Evolutionary conservation across 2,329 filamentous ascomycete genomes (phyloP).

Genomic region (Fusarium sp.): DNA sequence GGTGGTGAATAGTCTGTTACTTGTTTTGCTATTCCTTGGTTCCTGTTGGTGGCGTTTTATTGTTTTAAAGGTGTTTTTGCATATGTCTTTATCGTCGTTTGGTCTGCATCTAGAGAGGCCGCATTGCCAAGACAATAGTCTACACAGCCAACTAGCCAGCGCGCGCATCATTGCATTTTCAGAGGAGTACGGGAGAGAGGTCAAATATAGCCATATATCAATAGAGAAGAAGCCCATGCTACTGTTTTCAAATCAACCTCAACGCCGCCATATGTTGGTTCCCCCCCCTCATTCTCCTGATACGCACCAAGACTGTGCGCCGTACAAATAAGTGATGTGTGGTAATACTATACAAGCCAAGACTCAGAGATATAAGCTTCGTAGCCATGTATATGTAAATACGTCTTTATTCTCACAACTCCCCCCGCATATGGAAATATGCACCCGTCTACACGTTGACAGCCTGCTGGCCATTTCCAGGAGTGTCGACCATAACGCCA

Average conservation of each 20-base stretch:
- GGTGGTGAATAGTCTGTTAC: conserved; percentile 13
- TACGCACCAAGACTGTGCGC: conserved; percentile 6
- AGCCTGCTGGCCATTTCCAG: conserved; percentile 67
- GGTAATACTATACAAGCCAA: conserved; percentile 27
- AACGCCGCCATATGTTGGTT: conserved; percentile 33
- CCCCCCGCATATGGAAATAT: not conserved
- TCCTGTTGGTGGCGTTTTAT: conserved; percentile 5
- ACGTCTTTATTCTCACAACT: not conserved
- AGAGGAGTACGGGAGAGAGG: conserved; percentile 30
- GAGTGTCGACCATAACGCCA: conserved; percentile 79
- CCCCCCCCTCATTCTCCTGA: conserved; percentile 3
- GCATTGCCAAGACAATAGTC: conserved; percentile 28
- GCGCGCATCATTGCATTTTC: conserved; percentile 45
- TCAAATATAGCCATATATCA: conserved; percentile 27
- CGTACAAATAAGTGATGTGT: conserved; percentile 12
- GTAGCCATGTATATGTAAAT: conserved; percentile 8
- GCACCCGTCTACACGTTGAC: conserved; percentile 58
- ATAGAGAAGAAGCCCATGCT: conserved; percentile 42
- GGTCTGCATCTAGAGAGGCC: conserved; percentile 30
- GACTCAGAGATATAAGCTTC: not conserved
- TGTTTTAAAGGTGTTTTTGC: conserved; percentile 12
- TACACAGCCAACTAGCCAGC: conserved; percentile 37
- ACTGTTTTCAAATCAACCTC: conserved; percentile 33
- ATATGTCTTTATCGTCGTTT: conserved; percentile 12
- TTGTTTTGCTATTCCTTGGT: not conserved